Evolutionary conservation across 768 basidiomycete species (phyloP).

Genomic region (Asterophora parasitica): DNA sequence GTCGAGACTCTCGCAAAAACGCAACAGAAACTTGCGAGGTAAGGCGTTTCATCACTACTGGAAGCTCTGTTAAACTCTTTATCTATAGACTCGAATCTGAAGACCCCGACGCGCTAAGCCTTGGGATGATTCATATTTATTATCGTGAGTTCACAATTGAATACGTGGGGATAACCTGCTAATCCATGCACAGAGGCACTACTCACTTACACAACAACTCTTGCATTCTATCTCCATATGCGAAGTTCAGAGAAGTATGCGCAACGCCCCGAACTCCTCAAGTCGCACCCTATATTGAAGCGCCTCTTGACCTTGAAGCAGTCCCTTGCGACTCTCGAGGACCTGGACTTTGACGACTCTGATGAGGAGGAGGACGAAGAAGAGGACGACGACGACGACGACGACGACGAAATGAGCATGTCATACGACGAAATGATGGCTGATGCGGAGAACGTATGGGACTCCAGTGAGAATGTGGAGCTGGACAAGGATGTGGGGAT

Average conservation of each 20-base stretch:
- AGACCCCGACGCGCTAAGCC: slow-evolving; percentile 46
- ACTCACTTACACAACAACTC: slow-evolving; percentile 82
- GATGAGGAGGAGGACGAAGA: slow-evolving; percentile 44
- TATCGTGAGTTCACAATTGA: slow-evolving; percentile 61
- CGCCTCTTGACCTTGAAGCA: slow-evolving; percentile 83
- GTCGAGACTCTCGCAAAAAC: slow-evolving; percentile 46
- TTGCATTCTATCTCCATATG: slow-evolving; percentile 92
- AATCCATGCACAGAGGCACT: slow-evolving; percentile 62
- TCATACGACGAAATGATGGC: slow-evolving; percentile 30
- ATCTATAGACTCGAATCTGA: slow-evolving; percentile 42
- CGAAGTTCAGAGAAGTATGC: slow-evolving; percentile 63
- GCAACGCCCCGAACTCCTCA: slow-evolving; percentile 56
- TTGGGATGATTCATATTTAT: slow-evolving; percentile 78
- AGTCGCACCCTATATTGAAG: slow-evolving; percentile 64
- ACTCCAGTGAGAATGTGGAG: slow-evolving; percentile 26
- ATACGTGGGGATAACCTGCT: not conserved
- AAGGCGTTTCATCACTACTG: slow-evolving; percentile 16
- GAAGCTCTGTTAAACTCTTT: slow-evolving; percentile 1
- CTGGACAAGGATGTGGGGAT: slow-evolving; percentile 29
- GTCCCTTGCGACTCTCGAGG: slow-evolving; percentile 75
- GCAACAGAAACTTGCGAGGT: slow-evolving; percentile 53
- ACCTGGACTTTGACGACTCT: slow-evolving; percentile 60
- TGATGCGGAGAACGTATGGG: slow-evolving; percentile 43
- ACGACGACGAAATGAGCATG: slow-evolving; percentile 32
- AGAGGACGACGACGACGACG: slow-evolving; percentile 39